phyloP scores from a whole-genome alignment of 805 yeast genomes.

The baker's yeast (Saccharomyces cerevisiae) region DNA sequence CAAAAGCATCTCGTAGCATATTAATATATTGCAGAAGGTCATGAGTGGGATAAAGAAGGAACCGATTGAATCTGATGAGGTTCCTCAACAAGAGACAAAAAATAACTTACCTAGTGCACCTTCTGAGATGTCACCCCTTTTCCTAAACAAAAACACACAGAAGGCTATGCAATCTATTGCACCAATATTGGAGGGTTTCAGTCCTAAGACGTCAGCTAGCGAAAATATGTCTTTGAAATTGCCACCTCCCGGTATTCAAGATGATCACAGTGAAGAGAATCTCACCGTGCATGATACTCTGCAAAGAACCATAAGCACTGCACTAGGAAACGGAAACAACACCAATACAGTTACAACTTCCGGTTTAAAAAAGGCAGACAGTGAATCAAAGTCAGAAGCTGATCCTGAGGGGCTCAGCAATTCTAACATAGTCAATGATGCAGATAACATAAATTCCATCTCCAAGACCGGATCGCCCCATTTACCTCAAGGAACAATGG shows the following conservation, averaged over 20 bases:
- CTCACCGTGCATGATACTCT: conserved; percentile 20
- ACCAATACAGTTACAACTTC: not conserved
- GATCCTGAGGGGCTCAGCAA: not conserved
- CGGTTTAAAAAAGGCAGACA: not conserved
- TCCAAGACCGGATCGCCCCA: not conserved
- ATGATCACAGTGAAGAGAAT: conserved; percentile 17
- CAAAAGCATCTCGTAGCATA: not conserved
- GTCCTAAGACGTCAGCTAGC: conserved; percentile 58
- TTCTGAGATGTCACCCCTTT: conserved; percentile 26
- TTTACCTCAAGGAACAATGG: not conserved
- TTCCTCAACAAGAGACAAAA: not conserved
- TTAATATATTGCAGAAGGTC: conserved; percentile 11
- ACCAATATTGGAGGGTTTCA: conserved; percentile 65
- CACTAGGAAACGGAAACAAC: not conserved
- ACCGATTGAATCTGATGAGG: conserved; percentile 18
- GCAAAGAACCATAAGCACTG: conserved; percentile 21
- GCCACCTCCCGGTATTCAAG: conserved; percentile 27
- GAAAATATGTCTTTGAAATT: conserved; percentile 34
- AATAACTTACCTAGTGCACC: not conserved
- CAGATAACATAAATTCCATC: not conserved
- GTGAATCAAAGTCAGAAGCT: not conserved
- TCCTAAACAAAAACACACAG: conserved; percentile 29
- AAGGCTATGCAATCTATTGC: conserved; percentile 74
- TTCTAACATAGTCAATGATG: not conserved
- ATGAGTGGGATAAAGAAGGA: conserved; percentile 11